Percentiles rank a stretch among this genome's conserved stretches.
phyloP scores from a whole-genome alignment of 2,329 filamentous ascomycete species.

The Cladosporium oxysporum region DNA sequence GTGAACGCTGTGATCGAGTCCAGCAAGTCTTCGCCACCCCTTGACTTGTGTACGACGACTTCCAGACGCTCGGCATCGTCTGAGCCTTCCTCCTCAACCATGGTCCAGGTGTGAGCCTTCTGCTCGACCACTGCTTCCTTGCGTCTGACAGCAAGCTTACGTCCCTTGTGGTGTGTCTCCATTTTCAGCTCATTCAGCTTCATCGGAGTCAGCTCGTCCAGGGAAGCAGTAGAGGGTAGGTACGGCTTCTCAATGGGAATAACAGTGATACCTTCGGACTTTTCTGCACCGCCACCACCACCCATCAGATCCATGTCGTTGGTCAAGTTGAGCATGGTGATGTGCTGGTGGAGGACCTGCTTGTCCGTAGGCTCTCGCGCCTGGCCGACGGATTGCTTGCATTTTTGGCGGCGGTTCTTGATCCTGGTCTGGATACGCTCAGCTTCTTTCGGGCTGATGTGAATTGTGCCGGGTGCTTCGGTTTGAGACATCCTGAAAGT shows the following conservation, averaged over 20 bases:
- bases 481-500: slow-evolving; percentile 1
- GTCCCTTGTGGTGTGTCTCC: slow-evolving; percentile 28
- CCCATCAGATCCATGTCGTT: slow-evolving; percentile 19
- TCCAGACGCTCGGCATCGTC: slow-evolving; percentile 29
- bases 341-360: slow-evolving; percentile 12
- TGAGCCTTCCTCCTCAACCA: slow-evolving; percentile 35
- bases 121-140: slow-evolving; percentile 25
- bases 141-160: slow-evolving; percentile 27
- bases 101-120: slow-evolving; percentile 29
- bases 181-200: slow-evolving; percentile 22
- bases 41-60: slow-evolving; percentile 38
- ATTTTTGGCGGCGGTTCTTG: slow-evolving; percentile 16
- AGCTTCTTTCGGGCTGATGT: slow-evolving; percentile 18
- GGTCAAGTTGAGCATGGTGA: slow-evolving; percentile 16
- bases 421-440: slow-evolving; percentile 17
- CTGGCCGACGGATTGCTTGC: slow-evolving; percentile 6
- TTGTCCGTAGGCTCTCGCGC: slow-evolving; percentile 11
- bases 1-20: slow-evolving; percentile 30
- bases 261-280: slow-evolving; percentile 14
- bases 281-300: neutral
- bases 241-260: slow-evolving; percentile 20
- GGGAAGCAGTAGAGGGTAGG: slow-evolving; percentile 10
- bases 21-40: slow-evolving; percentile 36
- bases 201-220: slow-evolving; percentile 21
- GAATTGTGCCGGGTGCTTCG: slow-evolving; percentile 9